These are phyloP conservation scores for Spergularia bocconei DNA, from an alignment of 148 eudicot genomes.

Conservation along the genomic window DNA sequence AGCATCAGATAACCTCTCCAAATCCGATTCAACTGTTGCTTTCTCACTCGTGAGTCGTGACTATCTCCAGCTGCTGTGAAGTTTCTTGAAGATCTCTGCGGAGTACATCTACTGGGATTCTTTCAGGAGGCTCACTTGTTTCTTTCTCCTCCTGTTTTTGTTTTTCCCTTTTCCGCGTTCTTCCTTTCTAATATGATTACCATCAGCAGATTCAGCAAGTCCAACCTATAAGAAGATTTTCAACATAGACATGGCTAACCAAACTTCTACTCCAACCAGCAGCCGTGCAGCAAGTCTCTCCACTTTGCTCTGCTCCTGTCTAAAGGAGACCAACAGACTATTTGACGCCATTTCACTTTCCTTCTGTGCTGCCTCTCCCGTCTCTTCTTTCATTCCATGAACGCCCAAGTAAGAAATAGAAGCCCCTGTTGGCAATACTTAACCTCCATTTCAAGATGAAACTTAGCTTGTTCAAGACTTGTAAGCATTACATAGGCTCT, in stretches of 20 bases:
- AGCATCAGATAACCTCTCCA: constrained; percentile 80
- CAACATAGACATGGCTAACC: constrained; percentile 2
- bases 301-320: constrained; percentile 87
- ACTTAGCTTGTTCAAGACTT: constrained; percentile 79
- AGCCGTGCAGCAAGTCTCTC: constrained; percentile 57
- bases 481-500: constrained; percentile 82
- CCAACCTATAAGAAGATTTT: constrained; percentile 7
- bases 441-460: constrained; percentile 53
- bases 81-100: constrained; percentile 67
- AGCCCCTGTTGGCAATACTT: constrained; percentile 51
- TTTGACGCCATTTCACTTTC: constrained; percentile 76
- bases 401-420: constrained; percentile 10
- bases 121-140: constrained; percentile 48
- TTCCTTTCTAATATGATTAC: not conserved
- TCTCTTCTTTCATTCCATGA: constrained; percentile 24
- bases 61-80: constrained; percentile 50
- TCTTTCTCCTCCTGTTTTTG: not conserved
- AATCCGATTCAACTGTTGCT: constrained; percentile 58
- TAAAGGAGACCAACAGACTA: constrained; percentile 81
- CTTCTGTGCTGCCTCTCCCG: constrained; percentile 69
- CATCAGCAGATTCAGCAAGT: not conserved
- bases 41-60: constrained; percentile 47
- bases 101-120: constrained; percentile 60
- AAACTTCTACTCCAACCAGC: not conserved
- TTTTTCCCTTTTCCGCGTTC: constrained; percentile 1